Evolutionary conservation across 1,139 yeast genomes (phyloP), one percentile per base, ranked within the genome.

Genomic region (Scheffersomyces quercinus): DNA sequence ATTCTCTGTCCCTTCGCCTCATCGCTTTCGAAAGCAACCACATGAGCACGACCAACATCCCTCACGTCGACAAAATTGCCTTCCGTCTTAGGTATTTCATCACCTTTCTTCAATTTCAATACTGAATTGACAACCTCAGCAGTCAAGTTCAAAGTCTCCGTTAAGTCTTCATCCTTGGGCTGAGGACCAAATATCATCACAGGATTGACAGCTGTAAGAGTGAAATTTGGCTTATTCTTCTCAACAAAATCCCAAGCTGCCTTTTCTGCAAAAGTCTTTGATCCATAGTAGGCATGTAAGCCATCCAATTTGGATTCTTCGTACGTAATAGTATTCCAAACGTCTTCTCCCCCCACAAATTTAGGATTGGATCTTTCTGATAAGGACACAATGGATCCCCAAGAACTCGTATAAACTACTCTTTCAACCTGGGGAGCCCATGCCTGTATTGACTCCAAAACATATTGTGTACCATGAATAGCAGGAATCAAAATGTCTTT

Each of bases 141-240:
- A 1, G 79, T 70, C 1, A 66, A 53, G 46, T 69, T 70, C 44
- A 73, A 52, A 5, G 52, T 50, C 3, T 52, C 59, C 28, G 49
- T 55, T 8, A 53, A 63, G 31, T 53, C 59, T 11, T 50, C 50
- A 41, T 39, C 51, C 37, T 54, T 57, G 0, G 69, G 65, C 50
- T 72, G 77, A 0, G 77, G 76, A 1, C 78, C 79, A 51, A 73
- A 70, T 3, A 69, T 73, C 49, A 49, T 67, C 5, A 59, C 53
- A 6, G 76, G 75, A 43, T 58, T 58, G 26, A 69, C 59, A 10
- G 59, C 46, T 10, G 62, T 55, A 29, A 70, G 46, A 20, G 47
- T 37, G 43, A 59, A 58, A 31, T 38, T 37, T 1, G 58, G 60
- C 16, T 53, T 49, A 29, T 55, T 53, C n/a, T 49, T 42, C 37